These are phyloP conservation scores for Leccinum olivaceopallidum DNA, from an alignment of 768 basidiomycete species.

Conservation along the genomic window DNA sequence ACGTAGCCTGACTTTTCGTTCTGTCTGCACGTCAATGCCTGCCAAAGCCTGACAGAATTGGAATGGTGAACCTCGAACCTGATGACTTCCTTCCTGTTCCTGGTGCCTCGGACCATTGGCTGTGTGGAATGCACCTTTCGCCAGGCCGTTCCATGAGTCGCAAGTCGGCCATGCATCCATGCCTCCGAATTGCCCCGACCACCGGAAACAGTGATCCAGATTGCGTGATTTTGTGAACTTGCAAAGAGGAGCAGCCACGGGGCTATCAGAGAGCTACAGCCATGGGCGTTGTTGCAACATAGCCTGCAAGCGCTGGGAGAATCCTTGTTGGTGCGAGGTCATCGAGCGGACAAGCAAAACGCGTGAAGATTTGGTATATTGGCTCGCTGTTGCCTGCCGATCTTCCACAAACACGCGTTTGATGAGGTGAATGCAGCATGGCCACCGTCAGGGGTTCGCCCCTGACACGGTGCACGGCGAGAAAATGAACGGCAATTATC, in stretches of 20 bases:
- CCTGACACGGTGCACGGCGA: conserved; percentile 14
- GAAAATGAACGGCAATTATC: conserved; percentile 30
- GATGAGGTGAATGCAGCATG: conserved; percentile 25
- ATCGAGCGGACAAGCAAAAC: neutral
- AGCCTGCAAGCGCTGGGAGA: neutral
- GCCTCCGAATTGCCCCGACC: neutral
- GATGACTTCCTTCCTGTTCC: conserved; percentile 14
- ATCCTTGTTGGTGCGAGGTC: neutral
- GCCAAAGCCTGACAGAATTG: neutral
- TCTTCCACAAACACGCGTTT: conserved; percentile 20
- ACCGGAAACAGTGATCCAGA: neutral
- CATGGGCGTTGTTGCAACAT: neutral
- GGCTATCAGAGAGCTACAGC: neutral
- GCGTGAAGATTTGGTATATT: neutral
- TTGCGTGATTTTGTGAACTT: neutral
- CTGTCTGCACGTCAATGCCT: conserved; percentile 7
- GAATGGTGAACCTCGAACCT: neutral
- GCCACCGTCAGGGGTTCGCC: conserved; percentile 24
- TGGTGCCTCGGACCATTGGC: conserved; percentile 24
- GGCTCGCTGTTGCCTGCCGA: conserved; percentile 7
- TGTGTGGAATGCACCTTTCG: conserved; percentile 15
- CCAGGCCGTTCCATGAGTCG: conserved; percentile 7
- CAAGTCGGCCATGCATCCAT: conserved; percentile 16
- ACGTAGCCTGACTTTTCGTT: neutral
- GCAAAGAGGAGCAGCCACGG: neutral